These are phyloP conservation scores for Monosporozyma servazzii DNA, from an alignment of 805 yeast species.

Conservation along the genomic window DNA sequence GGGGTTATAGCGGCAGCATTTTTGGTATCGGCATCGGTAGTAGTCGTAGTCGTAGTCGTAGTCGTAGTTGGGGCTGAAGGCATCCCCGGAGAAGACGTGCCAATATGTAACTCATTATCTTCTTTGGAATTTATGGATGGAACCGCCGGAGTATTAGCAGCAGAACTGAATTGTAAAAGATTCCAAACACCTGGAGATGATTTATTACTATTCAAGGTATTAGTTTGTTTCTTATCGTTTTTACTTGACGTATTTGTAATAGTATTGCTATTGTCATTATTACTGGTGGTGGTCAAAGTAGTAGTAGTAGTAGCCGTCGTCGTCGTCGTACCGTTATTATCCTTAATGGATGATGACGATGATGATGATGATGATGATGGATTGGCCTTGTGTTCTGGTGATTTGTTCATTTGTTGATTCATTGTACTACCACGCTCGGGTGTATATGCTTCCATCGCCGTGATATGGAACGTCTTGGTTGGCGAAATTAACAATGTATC, in stretches of 20 bases:
- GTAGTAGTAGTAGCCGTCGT: too few relatives aligned
- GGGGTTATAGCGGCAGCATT: neutral
- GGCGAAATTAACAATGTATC: slow-evolving; percentile 29
- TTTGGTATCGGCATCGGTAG: neutral
- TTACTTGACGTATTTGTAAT: neutral
- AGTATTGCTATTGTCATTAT: neutral
- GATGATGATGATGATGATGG: too few relatives aligned
- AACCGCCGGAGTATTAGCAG: slow-evolving; percentile 29
- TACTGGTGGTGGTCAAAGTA: neutral
- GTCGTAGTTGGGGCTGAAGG: neutral
- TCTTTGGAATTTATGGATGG: slow-evolving; percentile 8
- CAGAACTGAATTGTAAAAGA: slow-evolving; percentile 66
- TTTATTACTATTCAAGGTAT: slow-evolving; percentile 13
- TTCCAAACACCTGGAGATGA: slow-evolving; percentile 90
- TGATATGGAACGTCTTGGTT: slow-evolving; percentile 36
- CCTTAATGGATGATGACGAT: neutral
- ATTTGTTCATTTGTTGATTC: slow-evolving; percentile 11
- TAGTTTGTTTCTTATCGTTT: neutral
- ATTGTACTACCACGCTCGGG: slow-evolving; percentile 45
- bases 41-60: neutral
- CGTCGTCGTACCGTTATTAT: neutral
- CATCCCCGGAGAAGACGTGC: neutral
- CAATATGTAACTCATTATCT: slow-evolving; percentile 7
- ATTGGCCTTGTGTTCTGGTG: slow-evolving; percentile 18
- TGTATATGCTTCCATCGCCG: slow-evolving; percentile 54